Base-by-base conservation (phyloP, 139 green algal genomes). In the Penium margaritaceum region DNA sequence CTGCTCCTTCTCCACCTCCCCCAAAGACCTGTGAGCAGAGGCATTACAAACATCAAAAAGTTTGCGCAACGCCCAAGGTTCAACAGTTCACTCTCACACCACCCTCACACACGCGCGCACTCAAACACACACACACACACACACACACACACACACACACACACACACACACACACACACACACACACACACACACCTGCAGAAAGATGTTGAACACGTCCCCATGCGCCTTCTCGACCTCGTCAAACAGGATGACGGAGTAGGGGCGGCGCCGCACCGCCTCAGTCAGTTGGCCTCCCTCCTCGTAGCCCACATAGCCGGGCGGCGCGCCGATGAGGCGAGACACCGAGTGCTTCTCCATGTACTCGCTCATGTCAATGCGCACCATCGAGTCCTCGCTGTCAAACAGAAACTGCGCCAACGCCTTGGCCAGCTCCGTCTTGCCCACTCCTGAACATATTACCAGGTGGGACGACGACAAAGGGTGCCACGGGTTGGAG, bases 131-230 rank as follows among this genome's bases (percentile, higher is more conserved):
- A n/a, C n/a, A n/a, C n/a, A n/a, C n/a, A n/a, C n/a, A n/a, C n/a
- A n/a, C n/a, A n/a, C n/a, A n/a, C n/a, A n/a, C n/a, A n/a, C n/a
- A n/a, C n/a, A n/a, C n/a, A n/a, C n/a, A n/a, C n/a, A n/a, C n/a
- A n/a, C n/a, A n/a, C n/a, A n/a, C n/a, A n/a, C n/a, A n/a, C n/a
- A n/a, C n/a, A n/a, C n/a, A n/a, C n/a, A n/a, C n/a, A n/a, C n/a
- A n/a, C n/a, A n/a, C n/a, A n/a, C n/a, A n/a, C 84, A 97, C 92
- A 29, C 68, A 34, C 32, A 80, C 73, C 88, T 96, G 90, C 71
- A 99, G 91, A 93, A 99, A 98, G 90, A 98, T 98, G 88, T 99
- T 99, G 89, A 98, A 99, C 38, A 99, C 95, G 66, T 99, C 95
- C 15, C 95, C 95, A 83, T 99, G 95, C 19, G 95, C 95, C 90